Conservation (phyloP, 306 rosid species). For the Cyclanthera cordifolia region DNA sequence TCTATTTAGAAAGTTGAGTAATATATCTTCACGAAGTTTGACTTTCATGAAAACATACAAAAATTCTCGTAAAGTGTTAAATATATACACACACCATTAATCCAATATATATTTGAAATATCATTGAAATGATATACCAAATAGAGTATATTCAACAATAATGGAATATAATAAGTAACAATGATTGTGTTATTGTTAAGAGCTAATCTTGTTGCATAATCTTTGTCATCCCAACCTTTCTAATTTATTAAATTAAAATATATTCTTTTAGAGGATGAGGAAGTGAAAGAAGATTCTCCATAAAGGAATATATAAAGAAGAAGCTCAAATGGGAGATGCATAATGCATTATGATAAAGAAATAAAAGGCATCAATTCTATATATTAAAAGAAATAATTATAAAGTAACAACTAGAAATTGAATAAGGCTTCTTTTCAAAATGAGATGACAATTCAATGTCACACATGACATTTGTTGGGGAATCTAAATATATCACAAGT, state of each 20-base stretch:
- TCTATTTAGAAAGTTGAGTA: too few relatives aligned
- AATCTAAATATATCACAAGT: not conserved
- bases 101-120: too few relatives aligned
- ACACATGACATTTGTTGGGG: not conserved
- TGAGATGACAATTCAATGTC: not conserved
- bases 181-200: too few relatives aligned
- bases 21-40: too few relatives aligned
- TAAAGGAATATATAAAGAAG: not conserved
- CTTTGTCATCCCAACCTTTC: too few relatives aligned
- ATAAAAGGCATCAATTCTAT: not conserved
- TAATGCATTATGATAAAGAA: not conserved
- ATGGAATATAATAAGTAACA: too few relatives aligned
- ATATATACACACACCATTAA: too few relatives aligned
- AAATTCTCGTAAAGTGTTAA: too few relatives aligned
- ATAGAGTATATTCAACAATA: too few relatives aligned
- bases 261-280: not conserved
- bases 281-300: not conserved
- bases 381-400: not conserved
- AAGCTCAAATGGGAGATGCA: not conserved
- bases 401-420: not conserved
- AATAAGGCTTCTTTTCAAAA: not conserved
- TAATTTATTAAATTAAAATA: not conserved
- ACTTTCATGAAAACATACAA: too few relatives aligned
- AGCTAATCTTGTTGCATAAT: too few relatives aligned
- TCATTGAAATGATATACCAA: too few relatives aligned